Conservation (phyloP, 345 rosid species). For the Arabis alpina region DNA sequence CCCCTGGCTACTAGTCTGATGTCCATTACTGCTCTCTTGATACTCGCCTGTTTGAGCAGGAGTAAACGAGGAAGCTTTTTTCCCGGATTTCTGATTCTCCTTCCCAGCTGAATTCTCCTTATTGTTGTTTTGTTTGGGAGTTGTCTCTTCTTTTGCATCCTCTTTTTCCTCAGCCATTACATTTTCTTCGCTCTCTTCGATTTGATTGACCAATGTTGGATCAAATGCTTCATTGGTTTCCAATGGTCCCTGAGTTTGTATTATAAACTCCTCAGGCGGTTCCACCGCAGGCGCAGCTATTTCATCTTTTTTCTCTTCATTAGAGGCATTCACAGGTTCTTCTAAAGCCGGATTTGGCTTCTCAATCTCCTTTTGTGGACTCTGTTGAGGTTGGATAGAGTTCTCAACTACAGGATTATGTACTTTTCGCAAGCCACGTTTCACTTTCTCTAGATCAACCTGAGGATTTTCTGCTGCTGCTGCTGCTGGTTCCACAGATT, state of each 20-base stretch:
- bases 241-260: conserved; percentile 43
- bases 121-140: conserved; percentile 45
- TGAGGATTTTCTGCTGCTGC: conserved; percentile 65
- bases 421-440: conserved; percentile 82
- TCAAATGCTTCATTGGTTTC: conserved; percentile 48
- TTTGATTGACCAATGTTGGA: conserved; percentile 30
- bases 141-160: conserved; percentile 50
- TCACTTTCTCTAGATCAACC: conserved; percentile 86
- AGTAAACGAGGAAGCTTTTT: conserved; percentile 47
- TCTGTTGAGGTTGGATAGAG: conserved; percentile 56
- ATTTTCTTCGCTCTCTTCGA: conserved; percentile 41
- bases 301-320: conserved; percentile 47
- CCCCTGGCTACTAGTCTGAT: conserved; percentile 51
- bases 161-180: conserved; percentile 46
- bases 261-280: conserved; percentile 41
- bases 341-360: conserved; percentile 54
- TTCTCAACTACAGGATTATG: conserved; percentile 67
- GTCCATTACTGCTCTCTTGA: conserved; percentile 56
- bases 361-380: conserved; percentile 58
- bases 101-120: conserved; percentile 54
- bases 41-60: conserved; percentile 54
- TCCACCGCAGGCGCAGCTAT: conserved; percentile 26
- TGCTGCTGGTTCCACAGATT: conserved; percentile 49
- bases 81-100: conserved; percentile 55
- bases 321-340: conserved; percentile 43